A percentile compares a stretch with the other conserved stretches of the same genome.
Conservation (phyloP, 2,329 filamentous ascomycete genomes). For the Aureobasidium sp. region DNA sequence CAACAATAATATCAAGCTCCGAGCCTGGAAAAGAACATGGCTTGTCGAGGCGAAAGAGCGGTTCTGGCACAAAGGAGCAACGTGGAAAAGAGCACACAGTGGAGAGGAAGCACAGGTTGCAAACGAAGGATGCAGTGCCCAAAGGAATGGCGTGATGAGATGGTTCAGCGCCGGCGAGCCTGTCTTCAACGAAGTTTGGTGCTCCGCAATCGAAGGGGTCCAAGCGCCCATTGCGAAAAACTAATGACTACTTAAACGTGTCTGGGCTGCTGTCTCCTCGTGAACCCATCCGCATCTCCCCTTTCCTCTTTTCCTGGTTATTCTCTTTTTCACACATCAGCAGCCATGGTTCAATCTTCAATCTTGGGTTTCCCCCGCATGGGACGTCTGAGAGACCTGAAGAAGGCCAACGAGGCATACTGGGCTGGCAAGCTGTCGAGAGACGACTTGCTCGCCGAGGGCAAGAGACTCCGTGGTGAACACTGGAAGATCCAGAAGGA, state of each 20-base stretch:
- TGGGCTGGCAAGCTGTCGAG: slow-evolving; percentile 94
- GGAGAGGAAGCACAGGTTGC: background rate
- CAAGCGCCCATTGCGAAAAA: slow-evolving; percentile 3
- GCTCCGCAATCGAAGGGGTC: slow-evolving; percentile 2
- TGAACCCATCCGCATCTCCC: slow-evolving; percentile 12
- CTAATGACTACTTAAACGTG: slow-evolving; percentile 10
- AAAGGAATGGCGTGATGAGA: slow-evolving; percentile 11
- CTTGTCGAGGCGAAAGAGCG: background rate
- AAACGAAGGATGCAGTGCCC: background rate
- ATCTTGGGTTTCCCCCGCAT: slow-evolving; percentile 98
- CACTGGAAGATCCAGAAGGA: slow-evolving; percentile 99
- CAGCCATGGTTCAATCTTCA: slow-evolving; percentile 50
- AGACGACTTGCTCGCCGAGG: slow-evolving; percentile 84
- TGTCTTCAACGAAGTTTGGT: background rate
- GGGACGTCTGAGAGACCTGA: slow-evolving; percentile 96
- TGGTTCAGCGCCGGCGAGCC: too few relatives aligned
- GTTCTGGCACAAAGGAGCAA: background rate
- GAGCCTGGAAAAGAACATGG: background rate
- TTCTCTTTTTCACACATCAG: slow-evolving; percentile 15
- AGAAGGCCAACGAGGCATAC: slow-evolving; percentile 99
- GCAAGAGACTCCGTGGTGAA: slow-evolving; percentile 89
- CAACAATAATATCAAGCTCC: slow-evolving; percentile 11
- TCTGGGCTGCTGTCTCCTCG: background rate
- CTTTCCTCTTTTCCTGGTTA: slow-evolving; percentile 10
- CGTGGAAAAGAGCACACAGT: background rate